Percentiles rank a stretch among this genome's conserved stretches.
Evolutionary conservation across 1,139 yeast genomes (phyloP).

Genomic region (Saccharomyces hybrid): DNA sequence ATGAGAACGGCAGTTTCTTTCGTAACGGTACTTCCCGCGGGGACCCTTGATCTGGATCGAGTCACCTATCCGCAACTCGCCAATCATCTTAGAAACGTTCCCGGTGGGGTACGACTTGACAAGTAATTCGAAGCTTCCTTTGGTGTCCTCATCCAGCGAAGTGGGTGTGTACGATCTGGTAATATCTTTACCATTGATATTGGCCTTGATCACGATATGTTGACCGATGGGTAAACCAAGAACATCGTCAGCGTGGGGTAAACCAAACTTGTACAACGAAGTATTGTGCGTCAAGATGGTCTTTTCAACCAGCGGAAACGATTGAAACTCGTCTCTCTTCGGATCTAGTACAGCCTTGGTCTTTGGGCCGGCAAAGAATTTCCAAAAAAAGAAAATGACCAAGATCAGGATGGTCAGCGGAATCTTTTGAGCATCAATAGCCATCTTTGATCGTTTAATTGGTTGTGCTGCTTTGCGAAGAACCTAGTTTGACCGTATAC

Average conservation of each 20-base stretch:
- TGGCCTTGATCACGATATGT: slow-evolving; percentile 74
- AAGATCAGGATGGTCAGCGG: not conserved
- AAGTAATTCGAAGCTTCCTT: slow-evolving; percentile 81
- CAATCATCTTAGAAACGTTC: slow-evolving; percentile 73
- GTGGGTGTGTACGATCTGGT: slow-evolving; percentile 93
- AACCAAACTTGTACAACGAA: slow-evolving; percentile 76
- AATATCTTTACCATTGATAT: slow-evolving; percentile 71
- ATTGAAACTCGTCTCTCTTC: slow-evolving; percentile 54
- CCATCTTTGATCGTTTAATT: not conserved
- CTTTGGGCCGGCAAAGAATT: not conserved
- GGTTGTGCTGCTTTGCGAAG: not conserved
- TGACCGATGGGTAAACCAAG: slow-evolving; percentile 95
- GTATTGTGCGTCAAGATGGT: slow-evolving; percentile 75
- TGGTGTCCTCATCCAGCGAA: slow-evolving; percentile 69
- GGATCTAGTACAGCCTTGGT: slow-evolving; percentile 3
- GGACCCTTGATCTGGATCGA: slow-evolving; percentile 80
- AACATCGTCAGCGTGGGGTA: slow-evolving; percentile 66
- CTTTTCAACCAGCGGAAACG: slow-evolving; percentile 79
- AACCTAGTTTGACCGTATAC: no score
- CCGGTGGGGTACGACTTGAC: slow-evolving; percentile 90
- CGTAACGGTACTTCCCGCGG: slow-evolving; percentile 82
- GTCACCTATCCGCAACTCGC: slow-evolving; percentile 62
- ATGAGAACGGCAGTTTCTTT: slow-evolving; percentile 44
- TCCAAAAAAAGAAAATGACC: not conserved
- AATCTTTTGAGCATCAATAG: not conserved